These are phyloP conservation scores for Cryptococcus amylolentus DNA, from an alignment of 1,284 basidiomycete species.

Conservation along the genomic window DNA sequence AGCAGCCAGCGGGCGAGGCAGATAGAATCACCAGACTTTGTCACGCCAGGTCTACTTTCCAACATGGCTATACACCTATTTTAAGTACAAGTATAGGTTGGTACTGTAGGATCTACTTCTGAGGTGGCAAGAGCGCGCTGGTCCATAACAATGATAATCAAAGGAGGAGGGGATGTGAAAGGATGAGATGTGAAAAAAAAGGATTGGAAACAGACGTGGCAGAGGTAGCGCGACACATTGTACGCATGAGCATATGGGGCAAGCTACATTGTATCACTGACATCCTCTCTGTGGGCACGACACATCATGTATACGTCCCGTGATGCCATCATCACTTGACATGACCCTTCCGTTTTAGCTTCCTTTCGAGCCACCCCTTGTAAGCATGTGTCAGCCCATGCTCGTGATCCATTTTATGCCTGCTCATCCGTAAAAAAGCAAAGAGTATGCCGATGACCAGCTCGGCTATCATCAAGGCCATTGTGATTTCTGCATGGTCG, in stretches of 20 bases:
- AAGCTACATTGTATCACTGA: no score
- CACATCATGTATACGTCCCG: no score
- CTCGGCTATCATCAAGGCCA: constrained; percentile 2
- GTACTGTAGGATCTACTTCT: no score
- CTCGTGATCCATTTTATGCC: constrained; percentile 6
- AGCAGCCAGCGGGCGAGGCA: not conserved
- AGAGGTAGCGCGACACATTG: no score
- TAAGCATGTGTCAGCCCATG: constrained; percentile 5
- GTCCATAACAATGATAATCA: no score
- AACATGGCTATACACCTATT: not conserved
- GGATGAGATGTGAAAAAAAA: no score
- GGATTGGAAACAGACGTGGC: no score
- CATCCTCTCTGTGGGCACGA: not conserved
- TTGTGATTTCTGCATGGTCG: not conserved
- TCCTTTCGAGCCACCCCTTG: constrained; percentile 3
- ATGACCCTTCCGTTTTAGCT: not conserved
- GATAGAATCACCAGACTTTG: not conserved
- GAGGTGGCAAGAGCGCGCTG: no score
- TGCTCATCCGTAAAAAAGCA: constrained; percentile 1
- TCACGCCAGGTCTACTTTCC: not conserved
- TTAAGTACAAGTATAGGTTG: no score
- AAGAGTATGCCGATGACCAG: constrained; percentile 1
- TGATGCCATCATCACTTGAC: not conserved
- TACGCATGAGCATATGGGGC: no score
- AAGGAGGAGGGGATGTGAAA: no score